Conservation (phyloP, 257 asterid genomes). For the Fraxinus cuspidata region DNA sequence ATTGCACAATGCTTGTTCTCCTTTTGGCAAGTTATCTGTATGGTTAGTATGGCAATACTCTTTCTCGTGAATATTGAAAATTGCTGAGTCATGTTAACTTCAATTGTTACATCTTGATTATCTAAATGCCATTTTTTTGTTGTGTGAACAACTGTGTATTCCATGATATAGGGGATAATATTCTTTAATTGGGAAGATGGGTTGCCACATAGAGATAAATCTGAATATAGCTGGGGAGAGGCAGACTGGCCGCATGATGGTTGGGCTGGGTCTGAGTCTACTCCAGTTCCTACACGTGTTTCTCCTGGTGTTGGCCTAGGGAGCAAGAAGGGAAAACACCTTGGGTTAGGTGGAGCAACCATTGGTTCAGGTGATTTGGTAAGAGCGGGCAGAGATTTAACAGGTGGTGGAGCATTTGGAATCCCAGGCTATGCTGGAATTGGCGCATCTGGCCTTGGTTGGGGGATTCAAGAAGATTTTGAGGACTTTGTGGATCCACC, state of each 20-base stretch:
- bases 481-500: slow-evolving; percentile 87
- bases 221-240: slow-evolving; percentile 82
- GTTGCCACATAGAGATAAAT: slow-evolving; percentile 42
- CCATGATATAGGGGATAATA: slow-evolving; percentile 69
- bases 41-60: neutral
- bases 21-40: neutral
- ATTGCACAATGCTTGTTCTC: neutral
- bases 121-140: neutral
- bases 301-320: slow-evolving; percentile 87
- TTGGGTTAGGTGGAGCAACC: slow-evolving; percentile 86
- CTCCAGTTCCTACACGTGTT: slow-evolving; percentile 69
- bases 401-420: slow-evolving; percentile 64
- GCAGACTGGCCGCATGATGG: slow-evolving; percentile 97
- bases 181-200: slow-evolving; percentile 90
- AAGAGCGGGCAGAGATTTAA: slow-evolving; percentile 55
- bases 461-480: slow-evolving; percentile 87
- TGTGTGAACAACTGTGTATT: slow-evolving; percentile 13
- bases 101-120: neutral
- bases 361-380: slow-evolving; percentile 54
- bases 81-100: neutral
- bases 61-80: neutral
- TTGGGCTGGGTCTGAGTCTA: slow-evolving; percentile 80
- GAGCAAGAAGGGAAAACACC: slow-evolving; percentile 62
- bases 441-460: slow-evolving; percentile 70
- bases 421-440: slow-evolving; percentile 63